These are phyloP conservation scores for Endoconidiophora polonica DNA, from an alignment of 2,329 filamentous ascomycete species.

Conservation along the genomic window DNA sequence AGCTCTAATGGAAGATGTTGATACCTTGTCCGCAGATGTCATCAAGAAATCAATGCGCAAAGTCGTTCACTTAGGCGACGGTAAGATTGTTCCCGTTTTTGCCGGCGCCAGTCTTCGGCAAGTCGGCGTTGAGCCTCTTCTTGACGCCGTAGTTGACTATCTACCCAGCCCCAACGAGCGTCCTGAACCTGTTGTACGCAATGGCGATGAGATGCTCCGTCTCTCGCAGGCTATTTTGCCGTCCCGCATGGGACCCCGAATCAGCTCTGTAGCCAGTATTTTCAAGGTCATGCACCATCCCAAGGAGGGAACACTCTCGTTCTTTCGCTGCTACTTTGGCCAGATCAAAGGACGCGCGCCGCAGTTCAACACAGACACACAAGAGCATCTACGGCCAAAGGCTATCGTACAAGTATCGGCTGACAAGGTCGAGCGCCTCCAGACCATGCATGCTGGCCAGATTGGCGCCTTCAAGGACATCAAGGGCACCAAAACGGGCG, in stretches of 20 bases:
- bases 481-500: constrained; percentile 81
- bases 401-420: constrained; percentile 81
- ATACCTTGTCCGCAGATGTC: constrained; percentile 50
- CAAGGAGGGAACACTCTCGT: constrained; percentile 73
- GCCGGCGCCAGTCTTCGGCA: constrained; percentile 87
- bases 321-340: constrained; percentile 82
- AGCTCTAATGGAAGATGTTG: constrained; percentile 60
- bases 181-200: constrained; percentile 60
- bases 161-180: constrained; percentile 69
- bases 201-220: constrained; percentile 35
- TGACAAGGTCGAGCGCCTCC: constrained; percentile 69
- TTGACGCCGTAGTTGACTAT: constrained; percentile 78
- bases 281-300: constrained; percentile 93
- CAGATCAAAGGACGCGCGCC: constrained; percentile 54
- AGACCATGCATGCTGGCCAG: constrained; percentile 65
- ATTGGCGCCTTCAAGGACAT: constrained; percentile 87
- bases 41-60: constrained; percentile 61
- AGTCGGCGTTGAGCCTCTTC: constrained; percentile 78
- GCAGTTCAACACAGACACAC: constrained; percentile 76
- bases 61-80: constrained; percentile 50
- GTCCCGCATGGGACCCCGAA: constrained; percentile 21
- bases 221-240: constrained; percentile 24
- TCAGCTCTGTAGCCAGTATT: constrained; percentile 41
- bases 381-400: constrained; percentile 62
- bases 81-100: constrained; percentile 69